These are phyloP conservation scores for Pleoardoris graminearum DNA, from an alignment of 2,329 filamentous ascomycete species.

Conservation along the genomic window DNA sequence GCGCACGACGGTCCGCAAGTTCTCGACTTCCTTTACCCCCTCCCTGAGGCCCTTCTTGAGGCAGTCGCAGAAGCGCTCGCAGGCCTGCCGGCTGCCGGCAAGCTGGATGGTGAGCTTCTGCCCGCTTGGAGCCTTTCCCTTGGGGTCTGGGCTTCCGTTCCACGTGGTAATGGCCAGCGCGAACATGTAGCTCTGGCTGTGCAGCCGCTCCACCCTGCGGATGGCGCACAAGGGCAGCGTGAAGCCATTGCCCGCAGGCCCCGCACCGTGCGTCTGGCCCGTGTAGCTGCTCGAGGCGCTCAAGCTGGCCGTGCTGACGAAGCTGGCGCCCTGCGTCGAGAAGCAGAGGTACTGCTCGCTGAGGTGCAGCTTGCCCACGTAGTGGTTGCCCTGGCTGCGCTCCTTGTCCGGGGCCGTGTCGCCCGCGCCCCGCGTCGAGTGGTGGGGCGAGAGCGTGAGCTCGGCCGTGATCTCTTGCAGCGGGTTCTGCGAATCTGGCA, in stretches of 20 bases:
- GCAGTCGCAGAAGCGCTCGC: conserved; percentile 94
- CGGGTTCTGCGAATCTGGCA: conserved; percentile 88
- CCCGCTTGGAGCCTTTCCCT: conserved; percentile 55
- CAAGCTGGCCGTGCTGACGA: conserved; percentile 76
- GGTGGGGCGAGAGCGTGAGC: conserved; percentile 77
- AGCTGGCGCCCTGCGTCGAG: conserved; percentile 89
- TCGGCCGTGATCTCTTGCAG: conserved; percentile 96
- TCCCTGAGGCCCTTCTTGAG: conserved; percentile 87
- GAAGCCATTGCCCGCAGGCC: conserved; percentile 93
- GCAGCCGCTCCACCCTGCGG: conserved; percentile 85
- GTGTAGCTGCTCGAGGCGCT: conserved; percentile 83
- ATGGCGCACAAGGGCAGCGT: conserved; percentile 91
- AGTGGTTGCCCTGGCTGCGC: conserved; percentile 76
- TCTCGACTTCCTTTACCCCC: conserved; percentile 84
- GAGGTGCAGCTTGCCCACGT: conserved; percentile 88
- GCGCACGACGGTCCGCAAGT: conserved; percentile 75
- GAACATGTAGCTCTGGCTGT: conserved; percentile 90
- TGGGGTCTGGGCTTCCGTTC: conserved; percentile 64
- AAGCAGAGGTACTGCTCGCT: conserved; percentile 97
- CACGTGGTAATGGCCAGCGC: conserved; percentile 93
- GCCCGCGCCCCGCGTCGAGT: conserved; percentile 52
- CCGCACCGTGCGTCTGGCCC: conserved; percentile 88
- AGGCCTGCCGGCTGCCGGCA: conserved; percentile 82
- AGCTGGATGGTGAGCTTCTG: conserved; percentile 93
- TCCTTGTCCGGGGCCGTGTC: conserved; percentile 65